Base-by-base conservation (phyloP, 306 rosid species). In the Cicer yamashitae region DNA sequence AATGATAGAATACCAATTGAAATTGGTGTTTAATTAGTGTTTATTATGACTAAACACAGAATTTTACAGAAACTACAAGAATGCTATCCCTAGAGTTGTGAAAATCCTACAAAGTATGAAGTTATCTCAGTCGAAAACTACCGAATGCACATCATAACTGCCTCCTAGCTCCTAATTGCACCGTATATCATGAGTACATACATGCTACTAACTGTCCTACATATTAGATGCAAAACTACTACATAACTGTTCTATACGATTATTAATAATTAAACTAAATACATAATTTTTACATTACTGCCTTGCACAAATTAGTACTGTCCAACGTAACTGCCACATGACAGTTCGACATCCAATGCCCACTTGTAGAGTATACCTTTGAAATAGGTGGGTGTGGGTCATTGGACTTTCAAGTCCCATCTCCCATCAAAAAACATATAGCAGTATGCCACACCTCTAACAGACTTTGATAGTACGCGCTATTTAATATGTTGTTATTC, bases 401-500 rank as follows among this genome's bases (percentile, higher is more conserved):
- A 40, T 63, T 14, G 14, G 30, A 63, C 34, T 14, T 40, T 63
- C 8, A 5, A 14, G 7, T 15, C 18, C 69, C 8, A 15, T 39
- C 67, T 8, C 34, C 48, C 50, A 15, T 14, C 46, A 61, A 7
- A 41, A 63, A 63, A 63, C 59, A 47, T 64, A 39, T 53, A 69
- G 10, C 69, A 48, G 47, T 67, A 70, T n/a, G 57, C 38, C 70
- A 66, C 52, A 43, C 37, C 3, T 40, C 58, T 14, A 59, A 51
- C 17, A 66, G 69, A 70, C 75, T 64, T 67, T 48, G 63, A 43
- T 40, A 37, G 17, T 25, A 11, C 51, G 52, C 25, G 10, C 47
- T 76, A 20, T 37, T 63, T 34, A 79, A 41, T 58, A 79, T 70
- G 43, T 10, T 74, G 39, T 14, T 47, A 51, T 40, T 67, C 58